Evolutionary conservation across 176 grass and related monocot genomes (phyloP).

Genomic region (Thinopyrum elongatum): DNA sequence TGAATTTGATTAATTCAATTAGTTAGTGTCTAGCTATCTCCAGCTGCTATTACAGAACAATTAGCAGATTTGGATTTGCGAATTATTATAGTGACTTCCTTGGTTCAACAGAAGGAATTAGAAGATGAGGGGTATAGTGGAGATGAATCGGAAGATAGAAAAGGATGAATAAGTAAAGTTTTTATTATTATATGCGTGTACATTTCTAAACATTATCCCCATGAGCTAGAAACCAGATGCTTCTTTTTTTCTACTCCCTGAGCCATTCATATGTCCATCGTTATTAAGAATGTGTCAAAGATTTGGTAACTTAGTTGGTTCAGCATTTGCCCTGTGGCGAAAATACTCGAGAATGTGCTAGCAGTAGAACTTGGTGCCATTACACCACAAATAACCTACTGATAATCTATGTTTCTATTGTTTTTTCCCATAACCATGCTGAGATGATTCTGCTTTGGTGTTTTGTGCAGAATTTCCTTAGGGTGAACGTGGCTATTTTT

Average conservation of each 20-base stretch:
- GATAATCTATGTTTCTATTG: neutral
- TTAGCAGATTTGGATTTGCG: too few relatives aligned
- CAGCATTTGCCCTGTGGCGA: neutral
- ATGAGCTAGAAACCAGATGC: neutral
- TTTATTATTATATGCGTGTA: too few relatives aligned
- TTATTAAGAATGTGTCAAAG: neutral
- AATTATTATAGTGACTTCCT: too few relatives aligned
- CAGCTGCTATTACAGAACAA: too few relatives aligned
- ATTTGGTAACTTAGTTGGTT: neutral
- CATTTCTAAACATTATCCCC: neutral
- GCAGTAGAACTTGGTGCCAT: neutral
- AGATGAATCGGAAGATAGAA: too few relatives aligned
- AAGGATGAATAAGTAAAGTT: too few relatives aligned
- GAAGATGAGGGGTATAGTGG: too few relatives aligned
- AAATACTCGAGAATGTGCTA: neutral
- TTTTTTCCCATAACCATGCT: too few relatives aligned
- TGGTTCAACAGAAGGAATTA: too few relatives aligned
- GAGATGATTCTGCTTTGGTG: too few relatives aligned
- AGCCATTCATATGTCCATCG: neutral
- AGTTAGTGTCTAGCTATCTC: neutral
- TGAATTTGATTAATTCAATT: neutral
- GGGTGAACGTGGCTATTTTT: too few relatives aligned
- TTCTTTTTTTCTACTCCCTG: neutral
- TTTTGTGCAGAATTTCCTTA: too few relatives aligned
- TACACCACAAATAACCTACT: neutral